phyloP scores from a whole-genome alignment of 306 rosid species.

The Dryas octopetala region DNA sequence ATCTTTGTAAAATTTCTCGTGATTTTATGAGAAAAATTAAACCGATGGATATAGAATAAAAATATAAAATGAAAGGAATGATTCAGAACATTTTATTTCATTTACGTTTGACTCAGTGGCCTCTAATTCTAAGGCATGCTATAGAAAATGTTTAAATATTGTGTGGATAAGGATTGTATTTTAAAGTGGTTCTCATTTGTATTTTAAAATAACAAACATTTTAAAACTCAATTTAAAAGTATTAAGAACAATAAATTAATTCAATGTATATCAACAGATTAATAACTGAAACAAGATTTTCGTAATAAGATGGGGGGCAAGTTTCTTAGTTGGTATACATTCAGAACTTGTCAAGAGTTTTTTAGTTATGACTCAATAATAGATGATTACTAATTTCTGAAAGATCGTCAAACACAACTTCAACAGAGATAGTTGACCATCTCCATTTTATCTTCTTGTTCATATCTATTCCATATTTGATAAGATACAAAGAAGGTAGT shows the following conservation, averaged over 20 bases:
- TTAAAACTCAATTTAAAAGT: no score
- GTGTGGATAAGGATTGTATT: not conserved
- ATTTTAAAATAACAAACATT: not conserved
- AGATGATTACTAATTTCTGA: not conserved
- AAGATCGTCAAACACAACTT: not conserved
- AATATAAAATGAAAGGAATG: no score
- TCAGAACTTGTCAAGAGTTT: not conserved
- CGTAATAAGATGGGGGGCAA: not conserved
- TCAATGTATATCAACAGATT: not conserved
- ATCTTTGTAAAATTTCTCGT: no score
- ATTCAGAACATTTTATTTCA: no score
- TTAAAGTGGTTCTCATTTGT: conserved; percentile 1
- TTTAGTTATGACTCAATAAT: not conserved
- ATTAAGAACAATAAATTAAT: not conserved
- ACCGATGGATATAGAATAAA: no score
- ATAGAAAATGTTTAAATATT: not conserved
- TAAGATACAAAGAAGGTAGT: no score
- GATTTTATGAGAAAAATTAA: no score
- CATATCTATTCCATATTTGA: not conserved
- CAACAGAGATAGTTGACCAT: not conserved
- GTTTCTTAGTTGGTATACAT: not conserved
- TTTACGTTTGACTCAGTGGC: not conserved
- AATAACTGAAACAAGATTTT: not conserved
- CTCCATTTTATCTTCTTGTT: not conserved
- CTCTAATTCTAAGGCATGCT: conserved; percentile 1